These are phyloP conservation scores for Aspergillus brunneoviolaceus DNA, from an alignment of 2,329 filamentous ascomycete species.

Conservation along the genomic window DNA sequence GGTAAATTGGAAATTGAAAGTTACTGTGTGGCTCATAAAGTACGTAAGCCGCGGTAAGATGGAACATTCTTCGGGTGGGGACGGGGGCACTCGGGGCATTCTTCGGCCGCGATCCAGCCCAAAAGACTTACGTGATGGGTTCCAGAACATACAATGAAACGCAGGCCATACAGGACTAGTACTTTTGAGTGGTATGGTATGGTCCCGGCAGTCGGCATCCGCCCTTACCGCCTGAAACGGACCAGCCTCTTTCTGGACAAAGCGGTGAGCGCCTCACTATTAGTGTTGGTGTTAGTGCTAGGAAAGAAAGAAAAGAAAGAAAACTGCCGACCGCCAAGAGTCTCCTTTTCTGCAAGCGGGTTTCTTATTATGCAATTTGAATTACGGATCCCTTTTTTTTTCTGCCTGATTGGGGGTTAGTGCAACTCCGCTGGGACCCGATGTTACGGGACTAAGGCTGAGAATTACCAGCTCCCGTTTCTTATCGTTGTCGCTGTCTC, in stretches of 20 bases:
- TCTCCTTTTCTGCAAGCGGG: too few relatives aligned
- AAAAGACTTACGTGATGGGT: not conserved
- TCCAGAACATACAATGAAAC: constrained; percentile 11
- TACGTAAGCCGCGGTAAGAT: constrained; percentile 6
- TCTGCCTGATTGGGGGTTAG: not conserved
- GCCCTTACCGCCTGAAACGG: constrained; percentile 11
- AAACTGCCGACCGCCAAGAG: too few relatives aligned
- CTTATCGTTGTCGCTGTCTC: constrained; percentile 4
- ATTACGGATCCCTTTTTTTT: too few relatives aligned
- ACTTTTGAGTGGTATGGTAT: not conserved
- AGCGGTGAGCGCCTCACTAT: constrained; percentile 9
- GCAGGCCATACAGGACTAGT: not conserved
- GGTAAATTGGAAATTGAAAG: not conserved
- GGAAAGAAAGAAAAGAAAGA: not conserved
- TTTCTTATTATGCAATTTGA: too few relatives aligned
- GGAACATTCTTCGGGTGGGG: constrained; percentile 11
- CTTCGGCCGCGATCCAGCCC: not conserved
- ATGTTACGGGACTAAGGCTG: constrained; percentile 1
- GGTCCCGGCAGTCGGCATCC: constrained; percentile 10
- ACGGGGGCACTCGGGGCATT: constrained; percentile 8
- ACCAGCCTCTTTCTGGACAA: not conserved
- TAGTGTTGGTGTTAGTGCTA: not conserved
- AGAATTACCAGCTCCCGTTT: not conserved
- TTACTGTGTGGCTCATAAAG: constrained; percentile 2
- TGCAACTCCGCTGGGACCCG: constrained; percentile 6